phyloP scores from a whole-genome alignment of 1,139 yeast species.

The Candida albicans region DNA sequence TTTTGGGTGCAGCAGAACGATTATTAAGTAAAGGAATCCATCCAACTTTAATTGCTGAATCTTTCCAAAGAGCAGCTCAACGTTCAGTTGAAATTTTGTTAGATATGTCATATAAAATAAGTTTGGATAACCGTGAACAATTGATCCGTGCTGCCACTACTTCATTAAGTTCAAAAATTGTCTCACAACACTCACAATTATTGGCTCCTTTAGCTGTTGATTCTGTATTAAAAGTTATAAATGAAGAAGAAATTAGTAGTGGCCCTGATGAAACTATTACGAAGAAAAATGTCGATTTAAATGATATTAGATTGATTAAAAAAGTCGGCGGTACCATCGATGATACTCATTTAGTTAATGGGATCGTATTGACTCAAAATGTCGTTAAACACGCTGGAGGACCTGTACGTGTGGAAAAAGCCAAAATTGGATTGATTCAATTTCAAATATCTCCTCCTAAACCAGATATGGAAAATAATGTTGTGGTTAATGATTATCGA shows the following conservation, averaged over 20 bases:
- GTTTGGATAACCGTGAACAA: conserved; percentile 74
- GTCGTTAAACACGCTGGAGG: conserved; percentile 93
- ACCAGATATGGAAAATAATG: conserved; percentile 98
- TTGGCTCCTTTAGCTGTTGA: conserved; percentile 95
- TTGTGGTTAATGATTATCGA: conserved; percentile 94
- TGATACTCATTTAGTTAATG: conserved; percentile 90
- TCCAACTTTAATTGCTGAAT: conserved; percentile 92
- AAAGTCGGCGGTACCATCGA: conserved; percentile 98
- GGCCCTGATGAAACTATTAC: conserved; percentile 15
- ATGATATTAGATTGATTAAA: conserved; percentile 84
- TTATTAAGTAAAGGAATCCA: conserved; percentile 88
- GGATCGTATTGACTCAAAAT: conserved; percentile 89
- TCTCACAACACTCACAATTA: conserved; percentile 81
- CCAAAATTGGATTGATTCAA: conserved; percentile 87
- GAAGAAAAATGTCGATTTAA: conserved; percentile 68
- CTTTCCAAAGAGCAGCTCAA: conserved; percentile 90
- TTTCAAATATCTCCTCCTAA: conserved; percentile 98
- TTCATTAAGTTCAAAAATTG: conserved; percentile 91
- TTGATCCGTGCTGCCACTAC: conserved; percentile 92
- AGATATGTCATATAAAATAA: conserved; percentile 80
- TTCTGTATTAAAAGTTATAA: conserved; percentile 78
- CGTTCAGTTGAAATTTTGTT: conserved; percentile 82
- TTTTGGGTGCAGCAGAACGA: conserved; percentile 92
- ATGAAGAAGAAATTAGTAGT: conserved; percentile 25
- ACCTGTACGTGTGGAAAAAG: conserved; percentile 94